Base-by-base conservation (phyloP, 1,284 basidiomycete genomes). In the Pseudozyma tsukubaensis region DNA sequence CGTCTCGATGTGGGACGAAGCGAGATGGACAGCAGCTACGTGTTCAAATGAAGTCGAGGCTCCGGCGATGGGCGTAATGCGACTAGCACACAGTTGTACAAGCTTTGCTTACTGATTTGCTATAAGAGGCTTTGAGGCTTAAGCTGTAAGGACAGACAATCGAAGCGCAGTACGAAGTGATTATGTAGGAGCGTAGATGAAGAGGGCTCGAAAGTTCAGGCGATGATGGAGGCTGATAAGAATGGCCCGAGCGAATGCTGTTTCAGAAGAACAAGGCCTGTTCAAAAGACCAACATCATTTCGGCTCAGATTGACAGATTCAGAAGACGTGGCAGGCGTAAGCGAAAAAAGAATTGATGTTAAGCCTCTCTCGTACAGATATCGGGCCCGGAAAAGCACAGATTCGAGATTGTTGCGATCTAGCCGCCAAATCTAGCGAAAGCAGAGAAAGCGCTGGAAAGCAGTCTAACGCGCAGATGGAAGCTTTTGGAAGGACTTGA, bases 21-120 rank as follows among this genome's bases (percentile, higher is more conserved):
- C 59, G 63, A 66, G 55, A 48, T 13, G 32, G 10, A 36, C 24
- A 29, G 24, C 24, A 32, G 10, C 59, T 55, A 64, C 61, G 61
- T 66, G 63, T 59, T 24, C 32, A 65, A 59, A 66, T 66, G 63
- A 66, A 59, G 53, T 13, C 39, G 10, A 36, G 21, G 39, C 19
- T 32, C n/a, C 9, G 50, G 18, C 35, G 44, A 49, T 50, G 29
- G 32, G 47, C 10, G 32, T 32, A 4, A 39, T 39, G 16, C 37
- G 16, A 9, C 8, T 8, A 9, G 37, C 37, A 39, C 37, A 39
- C 11, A 3, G 37, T 4, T 12, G 37, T 12, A 39, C 16, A 6
- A 29, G 3, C 24, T 3, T 29, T 29, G 24, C 24, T 6, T 29
- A 29, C 6, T 29, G 24, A 29, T 3, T 13, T 24, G 24, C 6